These are phyloP conservation scores for Aspergillus coremiiformis DNA, from an alignment of 495 filamentous ascomycete genomes.

Conservation along the genomic window DNA sequence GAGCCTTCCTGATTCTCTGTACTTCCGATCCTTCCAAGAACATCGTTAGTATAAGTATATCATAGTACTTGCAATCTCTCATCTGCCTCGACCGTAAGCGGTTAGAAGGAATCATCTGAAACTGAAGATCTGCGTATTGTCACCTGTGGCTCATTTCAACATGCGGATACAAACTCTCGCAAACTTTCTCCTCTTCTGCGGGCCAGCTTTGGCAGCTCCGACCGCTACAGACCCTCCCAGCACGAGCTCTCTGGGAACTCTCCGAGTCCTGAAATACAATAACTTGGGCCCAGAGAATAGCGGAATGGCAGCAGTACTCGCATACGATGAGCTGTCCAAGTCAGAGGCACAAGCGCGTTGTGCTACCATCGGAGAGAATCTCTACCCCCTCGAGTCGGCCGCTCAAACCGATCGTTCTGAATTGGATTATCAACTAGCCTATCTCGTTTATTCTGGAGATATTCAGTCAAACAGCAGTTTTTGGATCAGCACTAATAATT, in stretches of 20 bases:
- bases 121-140: not conserved
- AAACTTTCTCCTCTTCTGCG: not conserved
- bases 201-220: conserved; percentile 10
- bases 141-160: not conserved
- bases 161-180: not conserved
- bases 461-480: conserved; percentile 8
- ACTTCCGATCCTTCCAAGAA: not conserved
- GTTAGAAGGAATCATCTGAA: not conserved
- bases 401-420: conserved; percentile 14
- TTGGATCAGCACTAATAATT: conserved; percentile 11
- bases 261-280: conserved; percentile 25
- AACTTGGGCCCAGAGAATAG: conserved; percentile 25
- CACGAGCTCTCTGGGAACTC: conserved; percentile 12
- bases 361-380: conserved; percentile 19
- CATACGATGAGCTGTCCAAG: conserved; percentile 11
- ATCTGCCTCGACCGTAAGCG: not conserved
- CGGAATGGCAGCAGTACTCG: conserved; percentile 22
- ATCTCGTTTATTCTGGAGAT: conserved; percentile 17
- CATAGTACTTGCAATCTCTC: too few relatives aligned
- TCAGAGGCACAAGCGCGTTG: conserved; percentile 12
- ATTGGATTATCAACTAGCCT: conserved; percentile 22
- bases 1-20: not conserved
- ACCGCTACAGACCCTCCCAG: not conserved
- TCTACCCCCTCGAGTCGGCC: conserved; percentile 9
- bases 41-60: too few relatives aligned